Conservation (phyloP, 352 stramenopile species). For the Phytopythium helicoides region DNA sequence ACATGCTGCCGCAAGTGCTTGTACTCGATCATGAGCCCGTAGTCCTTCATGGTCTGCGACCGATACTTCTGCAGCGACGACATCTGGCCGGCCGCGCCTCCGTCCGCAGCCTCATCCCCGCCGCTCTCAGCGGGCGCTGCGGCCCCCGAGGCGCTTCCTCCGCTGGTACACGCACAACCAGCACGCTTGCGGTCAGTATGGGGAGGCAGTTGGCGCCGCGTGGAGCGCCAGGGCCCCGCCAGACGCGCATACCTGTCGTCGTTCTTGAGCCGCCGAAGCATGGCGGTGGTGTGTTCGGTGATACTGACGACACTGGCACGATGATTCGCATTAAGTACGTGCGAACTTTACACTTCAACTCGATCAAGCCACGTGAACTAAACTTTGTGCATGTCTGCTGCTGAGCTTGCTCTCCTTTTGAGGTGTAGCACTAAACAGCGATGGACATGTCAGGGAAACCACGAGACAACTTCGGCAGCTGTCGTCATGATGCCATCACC, state of each 20-base stretch:
- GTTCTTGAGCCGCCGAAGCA: conserved; percentile 3
- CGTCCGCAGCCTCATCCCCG: background rate
- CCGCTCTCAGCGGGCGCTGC: conserved; percentile 15
- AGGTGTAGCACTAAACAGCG: no score
- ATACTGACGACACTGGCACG: no score
- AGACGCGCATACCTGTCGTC: conserved; percentile 3
- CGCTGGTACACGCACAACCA: background rate
- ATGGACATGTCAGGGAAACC: no score
- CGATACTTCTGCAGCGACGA: conserved; percentile 82
- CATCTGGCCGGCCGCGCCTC: conserved; percentile 52
- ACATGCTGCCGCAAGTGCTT: conserved; percentile 95
- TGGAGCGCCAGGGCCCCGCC: background rate
- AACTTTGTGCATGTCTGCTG: no score
- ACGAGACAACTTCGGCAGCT: no score
- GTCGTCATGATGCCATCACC: no score
- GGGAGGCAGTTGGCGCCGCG: background rate
- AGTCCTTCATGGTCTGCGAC: conserved; percentile 91
- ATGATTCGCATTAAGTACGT: no score
- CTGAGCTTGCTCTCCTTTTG: no score
- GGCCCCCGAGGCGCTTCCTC: conserved; percentile 3
- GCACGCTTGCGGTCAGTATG: background rate
- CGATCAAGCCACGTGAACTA: no score
- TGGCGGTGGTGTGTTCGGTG: background rate
- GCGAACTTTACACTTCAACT: no score
- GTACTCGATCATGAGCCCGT: conserved; percentile 97